Evolutionary conservation across 2,329 filamentous ascomycete genomes (phyloP), one percentile per base, ranked within the genome.

Genomic region (Diaporthe citriasiana): DNA sequence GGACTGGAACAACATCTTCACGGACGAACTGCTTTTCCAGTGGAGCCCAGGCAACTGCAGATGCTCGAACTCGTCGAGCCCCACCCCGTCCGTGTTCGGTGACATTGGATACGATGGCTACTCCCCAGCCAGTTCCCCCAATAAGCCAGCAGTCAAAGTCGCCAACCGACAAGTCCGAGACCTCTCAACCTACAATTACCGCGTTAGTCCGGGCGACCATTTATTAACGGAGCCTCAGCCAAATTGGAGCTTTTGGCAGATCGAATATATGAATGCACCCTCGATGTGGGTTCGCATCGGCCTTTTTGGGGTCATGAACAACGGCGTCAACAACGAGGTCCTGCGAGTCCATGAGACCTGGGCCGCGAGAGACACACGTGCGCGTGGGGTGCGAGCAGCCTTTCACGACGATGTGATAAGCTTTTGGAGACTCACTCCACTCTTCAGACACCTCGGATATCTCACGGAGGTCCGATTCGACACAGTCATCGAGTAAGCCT

Each of bases 381-480:
- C 45, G 4, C 1, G 6, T 12, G n/a, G 30, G 0, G 10, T 19
- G 3, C 12, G 33, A 7, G 60, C 60, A 2, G 15, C 30, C 30
- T 30, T 66, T 25, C 7, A 38, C 30, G 60, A 66, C 45, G 45
- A 66, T n/a, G 60, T 66, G 12, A 38, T 66, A 1, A 15, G 19
- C 45, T 66, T 66, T 33, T 66, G 60, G 60, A 38, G 33, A 8
- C 30, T 38, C 30, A 8, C 2, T 1, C 60, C 60, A 22, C 9
- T n/a, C 1, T 25, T 10, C 45, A 51, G 60, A 30, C 9, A 25
- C 30, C 60, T 66, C 3, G 19, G 25, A 30, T 5, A 4, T 7
- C 60, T 66, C 45, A 66, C 13, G 1, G 60, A 66, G 45, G 3
- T 66, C 22, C 27, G 27, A 4, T 66, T 66, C 33, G 45, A 66